A percentile compares a stretch with the other conserved stretches of the same genome.
phyloP scores from a whole-genome alignment of 140 eudicot species.

The Anethum foeniculum region DNA sequence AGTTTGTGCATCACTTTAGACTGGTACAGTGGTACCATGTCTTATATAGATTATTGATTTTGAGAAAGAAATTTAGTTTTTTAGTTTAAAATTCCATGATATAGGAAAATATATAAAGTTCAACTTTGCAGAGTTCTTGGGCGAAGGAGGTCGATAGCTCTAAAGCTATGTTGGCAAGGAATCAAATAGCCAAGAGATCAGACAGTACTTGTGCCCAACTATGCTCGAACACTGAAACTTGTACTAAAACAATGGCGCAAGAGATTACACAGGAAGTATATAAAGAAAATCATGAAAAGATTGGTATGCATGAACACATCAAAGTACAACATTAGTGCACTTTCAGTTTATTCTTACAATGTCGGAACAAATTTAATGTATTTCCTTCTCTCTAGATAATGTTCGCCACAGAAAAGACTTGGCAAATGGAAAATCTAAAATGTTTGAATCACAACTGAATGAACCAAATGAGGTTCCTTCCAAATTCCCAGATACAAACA shows the following conservation, averaged over 20 bases:
- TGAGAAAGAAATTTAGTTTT: neutral
- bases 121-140: constrained; percentile 37
- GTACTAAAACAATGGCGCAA: constrained; percentile 13
- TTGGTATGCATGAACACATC: constrained; percentile 20
- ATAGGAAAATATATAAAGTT: too few species aligned
- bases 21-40: neutral
- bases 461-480: neutral
- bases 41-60: neutral
- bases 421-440: neutral
- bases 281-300: constrained; percentile 23
- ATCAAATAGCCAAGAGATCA: constrained; percentile 27
- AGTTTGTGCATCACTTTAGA: neutral
- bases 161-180: constrained; percentile 21
- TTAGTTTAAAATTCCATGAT: too few species aligned
- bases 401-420: constrained; percentile 17
- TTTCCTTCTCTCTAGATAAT: constrained; percentile 7
- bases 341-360: neutral
- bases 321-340: neutral
- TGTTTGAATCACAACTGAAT: neutral
- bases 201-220: constrained; percentile 42
- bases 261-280: constrained; percentile 14
- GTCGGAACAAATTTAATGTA: neutral
- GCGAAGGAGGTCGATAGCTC: constrained; percentile 30
- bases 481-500: neutral
- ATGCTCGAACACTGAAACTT: constrained; percentile 19